These are phyloP conservation scores for Ophiostoma sp. DNA, from an alignment of 2,329 filamentous ascomycete genomes.

Conservation along the genomic window DNA sequence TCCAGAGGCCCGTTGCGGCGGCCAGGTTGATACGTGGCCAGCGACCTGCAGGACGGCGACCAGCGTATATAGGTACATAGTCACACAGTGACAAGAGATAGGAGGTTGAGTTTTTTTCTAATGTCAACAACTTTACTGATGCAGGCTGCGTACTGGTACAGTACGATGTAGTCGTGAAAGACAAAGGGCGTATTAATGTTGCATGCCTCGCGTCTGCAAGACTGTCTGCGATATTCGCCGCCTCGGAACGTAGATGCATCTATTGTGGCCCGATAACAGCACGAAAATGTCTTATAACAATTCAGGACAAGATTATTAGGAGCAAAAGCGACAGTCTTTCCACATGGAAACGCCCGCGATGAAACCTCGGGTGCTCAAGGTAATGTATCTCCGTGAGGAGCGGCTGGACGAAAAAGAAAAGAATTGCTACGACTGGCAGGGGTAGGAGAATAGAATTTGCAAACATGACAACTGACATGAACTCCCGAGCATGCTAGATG, in stretches of 20 bases:
- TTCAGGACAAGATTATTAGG: background rate
- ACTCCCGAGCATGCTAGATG: background rate
- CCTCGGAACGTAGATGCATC: background rate
- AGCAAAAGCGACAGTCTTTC: background rate
- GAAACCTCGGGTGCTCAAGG: background rate
- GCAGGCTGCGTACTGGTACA: background rate
- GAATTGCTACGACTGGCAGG: background rate
- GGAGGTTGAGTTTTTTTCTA: background rate
- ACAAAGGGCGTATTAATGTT: background rate
- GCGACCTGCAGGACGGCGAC: background rate
- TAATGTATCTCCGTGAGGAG: background rate
- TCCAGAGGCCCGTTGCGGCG: slow-evolving; percentile 19
- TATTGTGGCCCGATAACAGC: background rate
- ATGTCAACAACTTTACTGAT: background rate
- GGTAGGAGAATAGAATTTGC: background rate
- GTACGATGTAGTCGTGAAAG: background rate
- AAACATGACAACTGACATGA: slow-evolving; percentile 10
- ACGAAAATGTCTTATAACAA: background rate
- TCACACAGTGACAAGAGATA: background rate
- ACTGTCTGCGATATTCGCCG: background rate
- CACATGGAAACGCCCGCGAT: background rate
- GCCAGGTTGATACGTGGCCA: slow-evolving; percentile 18
- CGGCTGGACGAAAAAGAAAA: background rate
- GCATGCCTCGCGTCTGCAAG: background rate
- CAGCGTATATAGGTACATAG: background rate